Evolutionary conservation across 73 alveolate genomes (phyloP).

Genomic region (Urostyla sp.): DNA sequence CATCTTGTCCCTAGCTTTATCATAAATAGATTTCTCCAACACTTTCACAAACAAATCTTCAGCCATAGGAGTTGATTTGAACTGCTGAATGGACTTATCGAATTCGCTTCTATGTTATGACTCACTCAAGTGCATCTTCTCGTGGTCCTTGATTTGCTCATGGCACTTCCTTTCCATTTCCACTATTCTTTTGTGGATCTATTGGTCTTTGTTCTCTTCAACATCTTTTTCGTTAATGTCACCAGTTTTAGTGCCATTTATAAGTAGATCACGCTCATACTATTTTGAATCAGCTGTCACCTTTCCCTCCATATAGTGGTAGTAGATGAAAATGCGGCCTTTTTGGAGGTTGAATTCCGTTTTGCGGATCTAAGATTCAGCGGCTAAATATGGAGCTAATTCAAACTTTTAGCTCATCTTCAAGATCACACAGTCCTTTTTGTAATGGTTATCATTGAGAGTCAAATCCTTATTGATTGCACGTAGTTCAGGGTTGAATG

Average conservation of each 20-base stretch:
- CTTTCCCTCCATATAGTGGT: constrained; percentile 68
- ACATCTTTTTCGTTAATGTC: constrained; percentile 62
- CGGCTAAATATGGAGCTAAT: constrained; percentile 73
- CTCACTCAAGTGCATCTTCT: constrained; percentile 68
- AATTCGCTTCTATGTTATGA: constrained; percentile 44
- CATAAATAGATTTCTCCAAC: constrained; percentile 80
- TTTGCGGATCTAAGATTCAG: constrained; percentile 73
- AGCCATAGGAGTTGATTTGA: constrained; percentile 21
- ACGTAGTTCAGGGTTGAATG: constrained; percentile 26
- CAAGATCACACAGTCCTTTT: constrained; percentile 59
- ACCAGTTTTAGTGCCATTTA: constrained; percentile 43
- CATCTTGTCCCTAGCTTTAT: constrained; percentile 85
- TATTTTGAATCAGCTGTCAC: constrained; percentile 49
- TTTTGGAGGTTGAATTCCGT: constrained; percentile 79
- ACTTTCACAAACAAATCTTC: constrained; percentile 63
- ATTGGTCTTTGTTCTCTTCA: constrained; percentile 61
- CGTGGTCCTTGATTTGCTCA: constrained; percentile 73
- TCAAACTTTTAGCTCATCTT: constrained; percentile 83
- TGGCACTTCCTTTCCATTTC: constrained; percentile 82
- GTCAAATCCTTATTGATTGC: constrained; percentile 31
- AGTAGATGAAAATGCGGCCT: constrained; percentile 47
- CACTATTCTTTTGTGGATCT: constrained; percentile 62
- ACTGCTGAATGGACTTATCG: constrained; percentile 31
- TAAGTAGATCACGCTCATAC: constrained; percentile 59
- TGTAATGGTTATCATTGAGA: constrained; percentile 33